phyloP scores from a whole-genome alignment of 352 stramenopile species.

The Phytophthora sojae region DNA sequence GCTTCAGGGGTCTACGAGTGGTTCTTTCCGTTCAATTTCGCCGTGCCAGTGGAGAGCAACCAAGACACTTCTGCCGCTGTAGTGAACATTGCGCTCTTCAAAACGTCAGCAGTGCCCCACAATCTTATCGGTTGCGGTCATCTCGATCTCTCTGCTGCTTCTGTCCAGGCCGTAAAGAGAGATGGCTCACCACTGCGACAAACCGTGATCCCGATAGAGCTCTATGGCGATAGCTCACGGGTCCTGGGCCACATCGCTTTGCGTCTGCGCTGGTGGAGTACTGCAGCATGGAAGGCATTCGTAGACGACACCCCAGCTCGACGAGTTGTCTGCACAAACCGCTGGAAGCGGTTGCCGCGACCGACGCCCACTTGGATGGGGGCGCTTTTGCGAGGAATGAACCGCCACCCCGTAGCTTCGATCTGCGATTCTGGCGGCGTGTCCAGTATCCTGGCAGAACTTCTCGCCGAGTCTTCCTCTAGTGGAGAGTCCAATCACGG shows the following conservation, averaged over 20 bases:
- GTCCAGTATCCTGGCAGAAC: conserved; percentile 51
- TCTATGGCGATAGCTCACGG: conserved; percentile 8
- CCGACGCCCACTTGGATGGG: conserved; percentile 64
- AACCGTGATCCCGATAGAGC: conserved; percentile 34
- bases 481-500: neutral
- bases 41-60: conserved; percentile 2
- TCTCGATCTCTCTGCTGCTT: conserved; percentile 21
- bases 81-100: conserved; percentile 40
- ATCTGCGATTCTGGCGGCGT: conserved; percentile 81
- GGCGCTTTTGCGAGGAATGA: conserved; percentile 71
- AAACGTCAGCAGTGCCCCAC: conserved; percentile 19
- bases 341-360: conserved; percentile 42
- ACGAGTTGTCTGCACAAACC: conserved; percentile 78
- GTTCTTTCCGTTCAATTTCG: conserved; percentile 45
- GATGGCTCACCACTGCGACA: conserved; percentile 31
- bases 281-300: conserved; percentile 55
- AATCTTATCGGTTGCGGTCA: conserved; percentile 30
- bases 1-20: conserved; percentile 33
- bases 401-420: conserved; percentile 74
- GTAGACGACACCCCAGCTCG: conserved; percentile 35
- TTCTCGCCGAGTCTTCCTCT: conserved; percentile 34
- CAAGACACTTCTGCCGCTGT: conserved; percentile 4
- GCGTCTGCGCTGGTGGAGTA: conserved; percentile 57
- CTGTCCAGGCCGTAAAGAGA: conserved; percentile 20
- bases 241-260: conserved; percentile 38